Evolutionary conservation across 2,329 filamentous ascomycete genomes (phyloP), one percentile per base, ranked within the genome.

Genomic region (Cryphonectria naterciae): DNA sequence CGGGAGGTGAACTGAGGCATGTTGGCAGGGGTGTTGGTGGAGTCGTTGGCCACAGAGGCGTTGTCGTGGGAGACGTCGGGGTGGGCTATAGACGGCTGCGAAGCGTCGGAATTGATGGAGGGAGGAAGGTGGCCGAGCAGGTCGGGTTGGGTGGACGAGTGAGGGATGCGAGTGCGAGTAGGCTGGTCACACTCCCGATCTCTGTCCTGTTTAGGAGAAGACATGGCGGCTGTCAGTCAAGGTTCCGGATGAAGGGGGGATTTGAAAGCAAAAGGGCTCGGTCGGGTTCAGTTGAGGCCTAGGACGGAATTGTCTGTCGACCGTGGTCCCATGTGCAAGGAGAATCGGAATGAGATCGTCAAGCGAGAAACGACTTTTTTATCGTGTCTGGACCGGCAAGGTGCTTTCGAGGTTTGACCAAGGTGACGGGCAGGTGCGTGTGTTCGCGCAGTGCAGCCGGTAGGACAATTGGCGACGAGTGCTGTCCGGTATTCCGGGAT

Each of bases 1-100:
- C 89, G 87, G 65, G 89, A 90, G 71, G 88, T 90, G 83, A 91
- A 91, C 75, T 88, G 85, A 82, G 89, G 87, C 88, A 91, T 90
- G 37, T 46, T 65, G 74, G 80, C 86, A 80, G 73, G 72, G 72
- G 76, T 70, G 70, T 71, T 71, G 54, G 74, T 77, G 63, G 76
- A 73, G 66, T 70, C 66, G 73, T 75, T 68, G 73, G 70, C 67
- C 63, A n/a, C 19, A 10, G 58, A 56, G 74, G 80, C 86, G 69
- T 70, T 71, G 43, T 74, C 77, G 67, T 75, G 73, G 64, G 69
- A 67, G 72, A 74, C 66, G 70, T 68, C 63, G 63, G 73, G 71
- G 58, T 67, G 60, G 39, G 66, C 64, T 64, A 69, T 66, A 71
- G 74, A 74, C 74, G 72, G 46, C 37, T 68, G 71, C 43, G 67